Evolutionary conservation across 2,329 filamentous ascomycete species (phyloP).

Genomic region (Elsinoe arachidis): DNA sequence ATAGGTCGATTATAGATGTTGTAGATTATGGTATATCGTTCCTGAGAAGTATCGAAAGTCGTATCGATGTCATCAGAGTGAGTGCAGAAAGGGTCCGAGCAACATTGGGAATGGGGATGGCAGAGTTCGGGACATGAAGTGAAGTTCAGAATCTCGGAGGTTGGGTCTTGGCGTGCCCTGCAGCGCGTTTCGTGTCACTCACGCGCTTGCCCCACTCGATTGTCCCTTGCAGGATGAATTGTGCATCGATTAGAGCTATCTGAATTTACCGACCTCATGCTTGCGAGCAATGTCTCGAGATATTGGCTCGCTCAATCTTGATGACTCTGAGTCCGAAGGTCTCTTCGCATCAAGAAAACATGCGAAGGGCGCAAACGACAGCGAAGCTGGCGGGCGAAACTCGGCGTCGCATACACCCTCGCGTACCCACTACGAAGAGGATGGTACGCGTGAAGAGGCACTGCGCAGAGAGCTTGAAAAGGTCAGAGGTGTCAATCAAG

Average conservation of each 20-base stretch:
- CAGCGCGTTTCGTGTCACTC: neutral
- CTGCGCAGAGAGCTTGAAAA: conserved; percentile 73
- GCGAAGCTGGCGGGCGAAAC: conserved; percentile 32
- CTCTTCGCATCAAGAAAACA: conserved; percentile 47
- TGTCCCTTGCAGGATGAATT: conserved; percentile 1
- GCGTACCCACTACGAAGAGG: conserved; percentile 8
- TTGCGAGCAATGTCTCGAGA: conserved; percentile 18
- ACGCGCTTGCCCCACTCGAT: neutral
- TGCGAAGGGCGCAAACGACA: neutral
- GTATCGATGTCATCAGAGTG: neutral
- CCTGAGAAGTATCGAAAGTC: neutral
- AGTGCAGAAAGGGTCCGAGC: neutral
- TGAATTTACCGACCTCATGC: no score
- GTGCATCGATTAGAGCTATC: neutral
- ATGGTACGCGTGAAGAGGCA: conserved; percentile 54
- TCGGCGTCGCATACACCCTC: conserved; percentile 13
- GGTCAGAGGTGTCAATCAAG: conserved; percentile 76
- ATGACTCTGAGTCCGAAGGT: conserved; percentile 48
- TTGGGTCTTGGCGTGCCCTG: neutral
- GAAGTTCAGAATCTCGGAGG: neutral
- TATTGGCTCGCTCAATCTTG: conserved; percentile 35
- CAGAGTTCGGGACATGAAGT: neutral
- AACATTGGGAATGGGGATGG: neutral
- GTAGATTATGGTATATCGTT: neutral
- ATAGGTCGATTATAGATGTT: neutral